Evolutionary conservation across 495 filamentous ascomycete genomes (phyloP).

Genomic region (Hypoxylon lienhwacheense): DNA sequence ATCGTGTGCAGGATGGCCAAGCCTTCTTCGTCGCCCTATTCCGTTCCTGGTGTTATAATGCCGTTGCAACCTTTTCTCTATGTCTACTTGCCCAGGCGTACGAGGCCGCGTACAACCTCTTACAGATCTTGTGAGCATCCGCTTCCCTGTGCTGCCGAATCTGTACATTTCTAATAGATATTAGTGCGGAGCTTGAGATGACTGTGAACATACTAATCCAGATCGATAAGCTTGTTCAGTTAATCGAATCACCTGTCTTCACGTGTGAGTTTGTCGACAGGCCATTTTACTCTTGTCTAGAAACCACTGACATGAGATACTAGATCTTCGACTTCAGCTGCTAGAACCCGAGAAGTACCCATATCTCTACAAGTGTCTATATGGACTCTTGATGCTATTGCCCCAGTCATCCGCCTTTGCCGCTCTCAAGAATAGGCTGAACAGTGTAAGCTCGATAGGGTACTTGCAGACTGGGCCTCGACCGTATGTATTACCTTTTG

Average conservation of each 20-base stretch:
- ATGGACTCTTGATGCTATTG: slow-evolving; percentile 95
- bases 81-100: slow-evolving; percentile 97
- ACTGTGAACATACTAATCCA: slow-evolving; percentile 98
- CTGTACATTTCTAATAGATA: slow-evolving; percentile 33
- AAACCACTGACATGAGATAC: slow-evolving; percentile 15
- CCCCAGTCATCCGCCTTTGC: slow-evolving; percentile 97
- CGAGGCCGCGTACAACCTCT: slow-evolving; percentile 94
- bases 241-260: slow-evolving; percentile 96
- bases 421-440: slow-evolving; percentile 93
- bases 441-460: slow-evolving; percentile 94
- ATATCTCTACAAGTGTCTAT: slow-evolving; percentile 97
- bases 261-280: slow-evolving; percentile 64
- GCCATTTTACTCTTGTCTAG: not conserved
- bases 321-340: slow-evolving; percentile 92
- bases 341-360: slow-evolving; percentile 98
- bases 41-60: slow-evolving; percentile 97
- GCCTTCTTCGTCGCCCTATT: slow-evolving; percentile 93
- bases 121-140: slow-evolving; percentile 84
- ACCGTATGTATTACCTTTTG: slow-evolving; percentile 62
- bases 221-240: slow-evolving; percentile 97
- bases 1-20: slow-evolving; percentile 74
- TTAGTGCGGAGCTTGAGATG: slow-evolving; percentile 95
- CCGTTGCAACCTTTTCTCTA: slow-evolving; percentile 94
- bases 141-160: not conserved
- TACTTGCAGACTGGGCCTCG: slow-evolving; percentile 83